Base-by-base conservation (phyloP, 192 early-diverging fungal species). In the Coemansia sp. region DNA sequence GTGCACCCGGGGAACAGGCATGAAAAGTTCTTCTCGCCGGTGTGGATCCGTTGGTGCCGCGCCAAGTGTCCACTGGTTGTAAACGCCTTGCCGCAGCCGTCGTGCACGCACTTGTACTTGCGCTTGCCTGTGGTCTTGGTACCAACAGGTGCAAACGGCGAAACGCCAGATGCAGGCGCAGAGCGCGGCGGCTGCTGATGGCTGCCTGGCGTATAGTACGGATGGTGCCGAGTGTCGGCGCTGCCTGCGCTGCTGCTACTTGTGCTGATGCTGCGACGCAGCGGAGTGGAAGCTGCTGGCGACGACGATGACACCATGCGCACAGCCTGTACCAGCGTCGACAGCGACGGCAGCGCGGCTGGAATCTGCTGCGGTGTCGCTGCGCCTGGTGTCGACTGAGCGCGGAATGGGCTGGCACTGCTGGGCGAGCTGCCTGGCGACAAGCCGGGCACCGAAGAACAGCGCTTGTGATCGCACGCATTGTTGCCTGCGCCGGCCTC, bases 61-160 rank as follows among this genome's bases (percentile, higher is more conserved):
- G 89, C 88, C 47, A 92, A 71, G 65, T 93, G 92, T 1, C 90
- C 91, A 79, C 89, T 90, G 29, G 89, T 90, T 15, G 90, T 90
- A 73, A 92, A 92, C 38, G 86, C 85, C 75, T 88, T 88, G 60
- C 84, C 86, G 62, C 90, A 92, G 25, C 83, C 83, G 3, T 71
- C 79, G 29, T 73, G 78, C 17, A 72, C 39, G 70, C 90, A 92
- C 21, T 73, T 72, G 81, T 90, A 90, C 71, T 88, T 88, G 72
- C 90, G 84, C 72, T 88, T 89, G 63, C 60, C 50, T 11, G 19
- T 51, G 0, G 71, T 60, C 25, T 43, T 49, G 4, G 63, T 41
- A 4, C 56, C 41, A n/a, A 58, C 53, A 0, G 23, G 67, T 2
- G 47, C 45, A 48, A 14, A 19, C 48, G 47, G 29, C 35, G 35